Base-by-base conservation (phyloP, 169 alveolate species). In the Eimeria sp. region DNA sequence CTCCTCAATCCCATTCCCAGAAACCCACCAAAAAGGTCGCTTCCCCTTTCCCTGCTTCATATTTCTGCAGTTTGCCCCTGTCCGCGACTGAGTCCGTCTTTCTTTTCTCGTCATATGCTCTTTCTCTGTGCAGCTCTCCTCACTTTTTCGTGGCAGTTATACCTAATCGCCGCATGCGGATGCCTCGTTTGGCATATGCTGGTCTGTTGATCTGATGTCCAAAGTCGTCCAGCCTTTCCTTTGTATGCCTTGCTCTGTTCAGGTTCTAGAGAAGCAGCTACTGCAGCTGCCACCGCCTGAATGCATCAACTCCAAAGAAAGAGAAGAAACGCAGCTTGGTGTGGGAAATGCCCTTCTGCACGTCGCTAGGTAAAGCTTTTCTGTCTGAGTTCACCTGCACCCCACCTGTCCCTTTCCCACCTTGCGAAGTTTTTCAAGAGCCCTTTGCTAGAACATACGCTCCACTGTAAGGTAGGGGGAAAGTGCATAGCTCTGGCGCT, bases 321-420 rank as follows among this genome's bases (percentile, higher is more conserved):
- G 93, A 64, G 93, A 40, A 30, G 93, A 87, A 25, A 43, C 82
- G 54, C 82, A 87, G 68, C 93, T 87, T 9, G 72, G 83, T 30
- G 93, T 87, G n/a, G 93, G 93, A 18, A 87, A 40, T 40, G 93
- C 93, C 93, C 93, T 87, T 58, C 93, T 87, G 64, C 93, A 87
- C 46, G 82, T 87, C 30, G 64, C 93, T 49, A 87, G 93, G 93
- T 87, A 60, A 9, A 13, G 33, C n/a, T 16, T 64, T 74, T 74
- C 37, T 40, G 13, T 74, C 16, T 40, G 46, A 25, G 0, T 54
- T 52, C 46, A 9, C n/a, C 71, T 80, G 3, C 49, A 30, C 27
- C 33, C 68, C 49, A 8, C 43, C 54, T 43, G 20, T 11, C 89
- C 30, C 9, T 11, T 52, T 4, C 89, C 89, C 27, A 2, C 49